These are phyloP conservation scores for Akanthomyces muscarius DNA, from an alignment of 2,329 filamentous ascomycete genomes.

Conservation along the genomic window DNA sequence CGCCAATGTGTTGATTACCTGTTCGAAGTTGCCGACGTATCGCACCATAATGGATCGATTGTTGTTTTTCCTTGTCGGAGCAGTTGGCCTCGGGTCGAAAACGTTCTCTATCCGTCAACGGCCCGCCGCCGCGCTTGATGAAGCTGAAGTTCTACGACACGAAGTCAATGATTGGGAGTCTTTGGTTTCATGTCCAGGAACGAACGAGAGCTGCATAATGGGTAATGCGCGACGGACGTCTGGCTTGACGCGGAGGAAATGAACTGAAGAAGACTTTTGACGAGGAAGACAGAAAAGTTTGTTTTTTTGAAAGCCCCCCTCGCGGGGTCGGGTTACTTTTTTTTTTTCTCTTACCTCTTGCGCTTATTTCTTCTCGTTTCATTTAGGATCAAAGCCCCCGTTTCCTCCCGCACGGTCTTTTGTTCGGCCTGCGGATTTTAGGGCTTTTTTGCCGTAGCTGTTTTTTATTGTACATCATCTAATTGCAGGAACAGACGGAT, in stretches of 20 bases:
- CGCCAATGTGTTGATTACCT: conserved; percentile 20
- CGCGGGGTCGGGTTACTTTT: conserved; percentile 5
- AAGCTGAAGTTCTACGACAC: conserved; percentile 13
- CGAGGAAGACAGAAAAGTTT: conserved; percentile 17
- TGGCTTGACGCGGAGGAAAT: conserved; percentile 9
- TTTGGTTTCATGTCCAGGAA: conserved; percentile 11
- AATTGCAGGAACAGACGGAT: conserved; percentile 21
- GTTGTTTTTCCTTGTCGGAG: not conserved
- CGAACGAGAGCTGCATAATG: conserved; percentile 4
- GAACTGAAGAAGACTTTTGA: conserved; percentile 11
- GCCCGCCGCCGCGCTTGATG: not conserved
- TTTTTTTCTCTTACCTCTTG: conserved; percentile 2
- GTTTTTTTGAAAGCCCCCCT: not conserved
- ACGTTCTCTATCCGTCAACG: not conserved
- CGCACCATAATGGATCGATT: conserved; percentile 9
- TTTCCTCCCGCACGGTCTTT: not conserved
- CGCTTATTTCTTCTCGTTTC: conserved; percentile 11
- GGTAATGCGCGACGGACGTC: conserved; percentile 13
- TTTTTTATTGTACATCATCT: conserved; percentile 28
- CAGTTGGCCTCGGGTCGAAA: not conserved
- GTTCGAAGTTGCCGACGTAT: conserved; percentile 4
- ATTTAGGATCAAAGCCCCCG: conserved; percentile 9
- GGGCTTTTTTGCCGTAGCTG: conserved; percentile 26
- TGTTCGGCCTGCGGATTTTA: not conserved
- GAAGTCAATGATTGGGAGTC: conserved; percentile 13